Evolutionary conservation across 1,284 basidiomycete genomes (phyloP).

Genomic region (Leccinum insolens): DNA sequence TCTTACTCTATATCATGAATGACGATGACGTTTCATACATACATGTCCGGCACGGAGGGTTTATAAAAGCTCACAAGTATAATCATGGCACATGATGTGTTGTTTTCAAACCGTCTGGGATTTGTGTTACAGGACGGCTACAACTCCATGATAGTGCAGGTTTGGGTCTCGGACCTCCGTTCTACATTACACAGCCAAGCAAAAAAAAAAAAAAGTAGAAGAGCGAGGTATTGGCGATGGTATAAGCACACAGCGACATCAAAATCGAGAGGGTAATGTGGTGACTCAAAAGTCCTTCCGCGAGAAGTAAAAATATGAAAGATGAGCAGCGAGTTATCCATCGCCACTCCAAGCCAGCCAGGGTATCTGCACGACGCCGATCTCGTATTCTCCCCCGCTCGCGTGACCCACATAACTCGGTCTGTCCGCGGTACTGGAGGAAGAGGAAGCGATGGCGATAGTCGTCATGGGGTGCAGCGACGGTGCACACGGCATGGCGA

Average conservation of each 20-base stretch:
- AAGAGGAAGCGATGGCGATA: neutral
- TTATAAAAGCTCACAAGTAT: neutral
- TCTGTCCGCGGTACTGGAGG: neutral
- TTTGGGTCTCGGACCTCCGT: slow-evolving; percentile 13
- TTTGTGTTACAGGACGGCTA: neutral
- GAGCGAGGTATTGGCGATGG: neutral
- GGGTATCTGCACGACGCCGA: slow-evolving; percentile 33
- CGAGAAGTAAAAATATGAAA: neutral
- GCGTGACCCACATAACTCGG: slow-evolving; percentile 15
- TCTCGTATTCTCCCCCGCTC: slow-evolving; percentile 31
- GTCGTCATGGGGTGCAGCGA: neutral
- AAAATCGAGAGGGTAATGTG: neutral
- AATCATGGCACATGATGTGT: neutral
- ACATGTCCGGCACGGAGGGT: neutral
- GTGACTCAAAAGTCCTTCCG: neutral
- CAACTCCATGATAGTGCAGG: neutral
- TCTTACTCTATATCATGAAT: neutral
- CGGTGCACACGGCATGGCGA: slow-evolving; percentile 34
- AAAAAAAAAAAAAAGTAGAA: neutral
- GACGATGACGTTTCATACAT: neutral
- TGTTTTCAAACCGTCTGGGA: neutral
- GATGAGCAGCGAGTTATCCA: neutral
- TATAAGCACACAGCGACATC: neutral
- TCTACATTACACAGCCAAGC: slow-evolving; percentile 10
- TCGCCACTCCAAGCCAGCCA: slow-evolving; percentile 23